These are phyloP conservation scores for Pythium grandisporangium DNA, from an alignment of 352 stramenopile species.

Conservation along the genomic window DNA sequence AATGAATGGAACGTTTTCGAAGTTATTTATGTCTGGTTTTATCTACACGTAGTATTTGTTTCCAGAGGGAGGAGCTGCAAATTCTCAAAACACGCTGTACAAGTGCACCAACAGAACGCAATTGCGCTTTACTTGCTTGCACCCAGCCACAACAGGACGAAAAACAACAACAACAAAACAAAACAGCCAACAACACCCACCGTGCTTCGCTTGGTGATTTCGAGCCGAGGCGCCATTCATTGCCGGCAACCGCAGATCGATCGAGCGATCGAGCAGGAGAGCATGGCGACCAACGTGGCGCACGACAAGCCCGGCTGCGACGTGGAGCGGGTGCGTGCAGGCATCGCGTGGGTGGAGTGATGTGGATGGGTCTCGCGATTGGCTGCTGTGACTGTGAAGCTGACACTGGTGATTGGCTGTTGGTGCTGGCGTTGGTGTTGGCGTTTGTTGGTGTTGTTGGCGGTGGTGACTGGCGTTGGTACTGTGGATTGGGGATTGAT, in stretches of 20 bases:
- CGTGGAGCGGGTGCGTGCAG: slow-evolving; percentile 51
- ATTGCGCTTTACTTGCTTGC: too few relatives aligned
- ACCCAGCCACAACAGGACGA: background rate
- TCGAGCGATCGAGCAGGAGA: background rate
- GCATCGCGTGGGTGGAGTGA: background rate
- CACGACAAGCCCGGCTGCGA: slow-evolving; percentile 68
- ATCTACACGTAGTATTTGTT: too few relatives aligned
- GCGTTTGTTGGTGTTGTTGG: too few relatives aligned
- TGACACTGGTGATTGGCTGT: too few relatives aligned
- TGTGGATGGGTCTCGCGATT: background rate
- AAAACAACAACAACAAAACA: background rate
- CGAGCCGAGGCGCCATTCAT: background rate
- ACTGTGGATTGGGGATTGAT: background rate
- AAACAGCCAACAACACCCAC: background rate
- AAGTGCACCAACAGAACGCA: background rate
- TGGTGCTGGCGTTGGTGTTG: too few relatives aligned
- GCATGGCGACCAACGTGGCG: slow-evolving; percentile 63
- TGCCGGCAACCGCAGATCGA: background rate
- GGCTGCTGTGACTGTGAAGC: background rate
- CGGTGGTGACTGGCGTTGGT: too few relatives aligned
- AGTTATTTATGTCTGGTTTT: too few relatives aligned
- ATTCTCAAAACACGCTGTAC: background rate
- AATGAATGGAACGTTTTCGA: too few relatives aligned
- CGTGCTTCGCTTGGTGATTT: background rate
- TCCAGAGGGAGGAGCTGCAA: background rate